A percentile compares a stretch with the other conserved stretches of the same genome.
phyloP scores from a whole-genome alignment of 2,329 filamentous ascomycete species.

The Colletotrichum cordylinicola region DNA sequence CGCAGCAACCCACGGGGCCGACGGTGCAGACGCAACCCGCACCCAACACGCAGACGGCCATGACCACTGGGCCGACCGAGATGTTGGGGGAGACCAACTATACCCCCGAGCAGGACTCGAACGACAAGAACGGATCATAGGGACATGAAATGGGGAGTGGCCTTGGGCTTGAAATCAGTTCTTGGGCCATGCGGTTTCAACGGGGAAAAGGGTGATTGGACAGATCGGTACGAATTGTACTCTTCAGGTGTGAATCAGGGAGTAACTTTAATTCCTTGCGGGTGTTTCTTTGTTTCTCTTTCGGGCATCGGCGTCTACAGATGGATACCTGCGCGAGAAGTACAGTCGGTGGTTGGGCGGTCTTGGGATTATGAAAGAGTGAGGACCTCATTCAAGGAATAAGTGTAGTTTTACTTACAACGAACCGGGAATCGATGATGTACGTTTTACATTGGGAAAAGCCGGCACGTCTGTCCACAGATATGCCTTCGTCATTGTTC shows the following conservation, averaged over 20 bases:
- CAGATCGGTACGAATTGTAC: neutral
- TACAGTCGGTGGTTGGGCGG: neutral
- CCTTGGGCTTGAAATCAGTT: neutral
- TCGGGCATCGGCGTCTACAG: conserved; percentile 18
- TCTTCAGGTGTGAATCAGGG: conserved; percentile 8
- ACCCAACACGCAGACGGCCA: conserved; percentile 60
- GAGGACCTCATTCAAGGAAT: neutral
- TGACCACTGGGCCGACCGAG: conserved; percentile 58
- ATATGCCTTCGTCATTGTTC: neutral
- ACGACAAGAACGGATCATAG: conserved; percentile 34
- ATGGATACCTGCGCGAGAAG: conserved; percentile 17
- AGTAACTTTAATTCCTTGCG: neutral
- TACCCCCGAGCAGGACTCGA: conserved; percentile 64
- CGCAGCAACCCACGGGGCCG: conserved; percentile 50
- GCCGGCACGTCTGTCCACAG: neutral
- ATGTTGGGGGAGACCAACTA: conserved; percentile 76
- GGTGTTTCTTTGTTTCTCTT: neutral
- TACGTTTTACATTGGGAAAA: neutral
- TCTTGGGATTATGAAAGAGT: neutral
- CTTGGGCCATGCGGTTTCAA: neutral
- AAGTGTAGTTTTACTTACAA: conserved; percentile 3
- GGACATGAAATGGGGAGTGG: conserved; percentile 18
- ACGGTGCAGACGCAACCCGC: conserved; percentile 63
- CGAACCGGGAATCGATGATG: neutral
- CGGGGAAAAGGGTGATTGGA: neutral